Base-by-base conservation (phyloP, 2,329 filamentous ascomycete species). In the Proliferodiscus dingleyae region DNA sequence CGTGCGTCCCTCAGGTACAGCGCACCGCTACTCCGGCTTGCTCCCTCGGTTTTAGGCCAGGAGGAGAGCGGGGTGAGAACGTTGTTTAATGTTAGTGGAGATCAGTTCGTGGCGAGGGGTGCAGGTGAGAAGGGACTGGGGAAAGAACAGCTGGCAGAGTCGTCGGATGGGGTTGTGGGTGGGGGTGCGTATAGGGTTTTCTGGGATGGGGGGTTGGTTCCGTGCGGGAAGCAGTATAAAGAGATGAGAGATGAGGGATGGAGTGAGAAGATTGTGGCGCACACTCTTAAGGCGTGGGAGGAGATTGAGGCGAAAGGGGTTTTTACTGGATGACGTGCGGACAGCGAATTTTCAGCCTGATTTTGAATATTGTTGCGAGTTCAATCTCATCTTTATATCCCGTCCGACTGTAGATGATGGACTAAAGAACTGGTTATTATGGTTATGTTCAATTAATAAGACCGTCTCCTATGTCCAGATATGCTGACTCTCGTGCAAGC, bases 41-140 rank as follows among this genome's bases (percentile, higher is more conserved):
- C 58, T 24, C 26, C 26, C 26, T 28, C 26, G 7, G 45, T 59
- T 44, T 60, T 59, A 4, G 43, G 52, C 11, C 37, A 53, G 3
- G 50, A 57, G 11, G 60, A 58, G 9, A 63, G 59, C 49, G 65
- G 65, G 3, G 51, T 62, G 28, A 52, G 65, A 6, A 61, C 65
- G 51, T 19, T 60, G 38, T 58, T 53, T 43, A 49, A 60, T 36
- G 47, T 53, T 1, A n/a, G n/a, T 52, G 56, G 3, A 26, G 37
- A 21, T 42, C 43, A 13, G 62, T 52, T 49, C 56, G 57, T 3
- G 52, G 55, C 15, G 15, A 18, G 16, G 32, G 19, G 13, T 4
- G 15, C 13, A 49, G 44, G 32, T 47, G 36, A 23, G 24, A 41
- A 32, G 18, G 26, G 2, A 24, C n/a, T 9, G 24, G 18, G 22